Evolutionary conservation across 805 yeast species (phyloP).

Genomic region (Tetrapisispora taiwanensis): DNA sequence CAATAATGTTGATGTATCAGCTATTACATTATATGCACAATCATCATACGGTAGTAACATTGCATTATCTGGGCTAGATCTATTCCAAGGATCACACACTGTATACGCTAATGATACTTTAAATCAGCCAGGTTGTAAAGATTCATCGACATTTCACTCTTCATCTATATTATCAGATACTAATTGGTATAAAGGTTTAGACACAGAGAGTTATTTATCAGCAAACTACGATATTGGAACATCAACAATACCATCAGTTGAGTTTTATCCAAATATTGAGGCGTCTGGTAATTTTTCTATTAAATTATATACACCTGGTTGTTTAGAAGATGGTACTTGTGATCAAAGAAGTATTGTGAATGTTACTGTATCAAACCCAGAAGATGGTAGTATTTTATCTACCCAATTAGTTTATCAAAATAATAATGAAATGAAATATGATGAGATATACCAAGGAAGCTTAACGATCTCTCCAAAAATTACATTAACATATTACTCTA

Average conservation of each 20-base stretch:
- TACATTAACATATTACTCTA: slow-evolving; percentile 31
- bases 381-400: slow-evolving; percentile 32
- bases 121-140: slow-evolving; percentile 55
- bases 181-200: slow-evolving; percentile 24
- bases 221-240: slow-evolving; percentile 27
- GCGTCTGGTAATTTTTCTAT: slow-evolving; percentile 68
- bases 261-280: slow-evolving; percentile 58
- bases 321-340: slow-evolving; percentile 60
- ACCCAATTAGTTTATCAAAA: slow-evolving; percentile 56
- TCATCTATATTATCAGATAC: slow-evolving; percentile 23
- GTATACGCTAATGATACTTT: slow-evolving; percentile 68
- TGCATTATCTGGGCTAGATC: slow-evolving; percentile 60
- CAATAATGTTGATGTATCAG: slow-evolving; percentile 49
- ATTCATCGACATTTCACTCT: slow-evolving; percentile 6
- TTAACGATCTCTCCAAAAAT: slow-evolving; percentile 42
- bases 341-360: slow-evolving; percentile 62
- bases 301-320: slow-evolving; percentile 79
- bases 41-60: slow-evolving; percentile 62
- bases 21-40: slow-evolving; percentile 53
- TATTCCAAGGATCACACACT: slow-evolving; percentile 45
- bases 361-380: slow-evolving; percentile 46
- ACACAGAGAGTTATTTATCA: slow-evolving; percentile 23
- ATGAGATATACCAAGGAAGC: slow-evolving; percentile 61
- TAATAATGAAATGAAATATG: slow-evolving; percentile 72
- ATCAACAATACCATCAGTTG: slow-evolving; percentile 29